Evolutionary conservation across 2,329 filamentous ascomycete species (phyloP), one percentile per base, ranked within the genome.

Genomic region (Orbilia brochopaga): DNA sequence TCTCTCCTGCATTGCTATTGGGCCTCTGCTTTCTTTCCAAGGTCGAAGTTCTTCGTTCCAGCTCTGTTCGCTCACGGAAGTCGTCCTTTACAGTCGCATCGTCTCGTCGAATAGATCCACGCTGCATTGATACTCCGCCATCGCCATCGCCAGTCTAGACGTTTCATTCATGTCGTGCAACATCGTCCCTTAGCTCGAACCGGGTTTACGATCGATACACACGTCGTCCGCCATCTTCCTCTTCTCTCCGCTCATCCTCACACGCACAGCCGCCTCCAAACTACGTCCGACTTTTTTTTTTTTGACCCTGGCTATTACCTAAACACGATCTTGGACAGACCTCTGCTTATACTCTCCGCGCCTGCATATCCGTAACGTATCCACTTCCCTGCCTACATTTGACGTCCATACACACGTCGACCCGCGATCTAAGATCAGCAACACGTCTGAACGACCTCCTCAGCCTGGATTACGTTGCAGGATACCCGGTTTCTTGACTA

Each of bases 1-100:
- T 27, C 42, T 58, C 55, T 63, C 50, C 67, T 59, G 60, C 67
- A 64, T 72, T 72, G 67, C 67, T 72, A 72, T 72, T 72, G 60
- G 67, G 30, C 56, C 42, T 54, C 42, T 35, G 24, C 50, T 52
- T 64, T 24, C 32, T 61, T 62, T 32, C 37, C 37, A 42, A 42
- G n/a, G 37, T 42, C 37, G 15, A 19, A 48, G 53, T 19, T 23
- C 48, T 55, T 65, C 60, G 53, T 58, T 51, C 44, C 53, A 37
- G 27, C 40, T 51, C 46, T 51, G 44, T 59, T 64, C 55, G 54
- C 67, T 65, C 67, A 72, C 60, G 27, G 53, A 51, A 46, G 51
- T 61, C 59, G 50, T 59, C 60, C 59, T 50, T 52, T 46, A 51
- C 53, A 65, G 67, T 72, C 54, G 67, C 67, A 72, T 64, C 60